Conservation (phyloP, 495 filamentous ascomycete species). For the Hypoxylon subgilvum region DNA sequence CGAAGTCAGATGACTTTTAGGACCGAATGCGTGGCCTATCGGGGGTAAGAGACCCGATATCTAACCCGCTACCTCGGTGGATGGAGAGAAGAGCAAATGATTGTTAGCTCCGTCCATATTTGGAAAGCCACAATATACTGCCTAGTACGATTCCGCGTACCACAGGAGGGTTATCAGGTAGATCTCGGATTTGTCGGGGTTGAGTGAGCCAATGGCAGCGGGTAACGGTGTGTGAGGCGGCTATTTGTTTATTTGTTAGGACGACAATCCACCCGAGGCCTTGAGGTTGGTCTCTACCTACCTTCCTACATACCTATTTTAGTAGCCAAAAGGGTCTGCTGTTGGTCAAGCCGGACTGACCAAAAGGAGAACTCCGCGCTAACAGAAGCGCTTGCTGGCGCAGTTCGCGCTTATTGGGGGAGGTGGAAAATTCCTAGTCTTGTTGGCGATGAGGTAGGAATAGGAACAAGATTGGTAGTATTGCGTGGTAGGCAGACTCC, state of each 20-base stretch:
- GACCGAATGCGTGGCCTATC: slow-evolving; percentile 21
- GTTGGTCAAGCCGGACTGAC: slow-evolving; percentile 13
- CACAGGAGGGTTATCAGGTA: background rate
- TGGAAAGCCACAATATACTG: slow-evolving; percentile 1
- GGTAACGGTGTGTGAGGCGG: slow-evolving; percentile 1
- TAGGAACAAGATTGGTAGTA: background rate
- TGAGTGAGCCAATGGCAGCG: slow-evolving; percentile 7
- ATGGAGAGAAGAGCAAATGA: slow-evolving; percentile 1
- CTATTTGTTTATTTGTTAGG: slow-evolving; percentile 18
- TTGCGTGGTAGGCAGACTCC: background rate
- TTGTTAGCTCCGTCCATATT: background rate
- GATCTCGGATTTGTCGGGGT: slow-evolving; percentile 18
- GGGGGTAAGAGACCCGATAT: background rate
- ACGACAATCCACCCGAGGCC: slow-evolving; percentile 22
- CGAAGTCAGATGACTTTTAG: slow-evolving; percentile 20
- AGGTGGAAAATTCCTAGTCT: slow-evolving; percentile 12
- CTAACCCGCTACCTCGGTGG: slow-evolving; percentile 5
- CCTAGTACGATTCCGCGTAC: slow-evolving; percentile 2
- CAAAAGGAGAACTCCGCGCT: slow-evolving; percentile 28
- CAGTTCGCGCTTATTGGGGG: slow-evolving; percentile 27
- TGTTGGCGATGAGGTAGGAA: slow-evolving; percentile 4
- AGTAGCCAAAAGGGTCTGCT: slow-evolving; percentile 2
- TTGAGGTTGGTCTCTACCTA: slow-evolving; percentile 1
- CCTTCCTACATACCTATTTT: background rate
- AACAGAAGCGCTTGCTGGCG: slow-evolving; percentile 28